These are phyloP conservation scores for Magnusiomyces paraingens DNA, from an alignment of 1,139 yeast species.

Conservation along the genomic window DNA sequence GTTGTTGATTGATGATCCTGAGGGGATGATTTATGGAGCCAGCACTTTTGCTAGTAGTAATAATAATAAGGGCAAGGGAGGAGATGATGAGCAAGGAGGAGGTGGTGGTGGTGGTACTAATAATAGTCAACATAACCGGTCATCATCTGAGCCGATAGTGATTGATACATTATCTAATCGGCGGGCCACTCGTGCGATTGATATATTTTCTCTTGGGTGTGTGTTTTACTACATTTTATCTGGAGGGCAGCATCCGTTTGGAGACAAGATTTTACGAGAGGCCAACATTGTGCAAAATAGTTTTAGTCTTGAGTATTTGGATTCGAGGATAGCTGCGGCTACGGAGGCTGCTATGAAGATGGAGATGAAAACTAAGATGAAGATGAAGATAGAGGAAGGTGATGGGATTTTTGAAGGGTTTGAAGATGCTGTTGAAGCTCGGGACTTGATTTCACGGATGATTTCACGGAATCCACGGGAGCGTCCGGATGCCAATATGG, in stretches of 20 bases:
- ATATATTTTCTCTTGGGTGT: slow-evolving; percentile 91
- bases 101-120: slow-evolving; percentile 17
- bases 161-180: slow-evolving; percentile 41
- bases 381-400: no score
- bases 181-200: slow-evolving; percentile 84
- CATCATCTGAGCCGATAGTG: slow-evolving; percentile 30
- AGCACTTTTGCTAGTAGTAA: slow-evolving; percentile 7
- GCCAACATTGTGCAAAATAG: slow-evolving; percentile 76
- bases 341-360: no score
- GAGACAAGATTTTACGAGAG: slow-evolving; percentile 80
- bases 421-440: slow-evolving; percentile 50
- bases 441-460: slow-evolving; percentile 67
- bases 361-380: no score
- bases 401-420: no score
- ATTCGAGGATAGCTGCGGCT: slow-evolving; percentile 29
- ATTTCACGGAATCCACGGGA: slow-evolving; percentile 55
- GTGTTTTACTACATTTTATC: slow-evolving; percentile 83
- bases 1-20: slow-evolving; percentile 38
- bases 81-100: no score
- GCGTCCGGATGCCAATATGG: slow-evolving; percentile 67
- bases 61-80: background rate
- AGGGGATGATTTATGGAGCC: background rate
- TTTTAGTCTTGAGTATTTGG: slow-evolving; percentile 46
- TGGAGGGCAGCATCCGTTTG: slow-evolving; percentile 90
- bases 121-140: slow-evolving; percentile 12